Conservation (phyloP, 345 rosid genomes). For the Punica granatum region DNA sequence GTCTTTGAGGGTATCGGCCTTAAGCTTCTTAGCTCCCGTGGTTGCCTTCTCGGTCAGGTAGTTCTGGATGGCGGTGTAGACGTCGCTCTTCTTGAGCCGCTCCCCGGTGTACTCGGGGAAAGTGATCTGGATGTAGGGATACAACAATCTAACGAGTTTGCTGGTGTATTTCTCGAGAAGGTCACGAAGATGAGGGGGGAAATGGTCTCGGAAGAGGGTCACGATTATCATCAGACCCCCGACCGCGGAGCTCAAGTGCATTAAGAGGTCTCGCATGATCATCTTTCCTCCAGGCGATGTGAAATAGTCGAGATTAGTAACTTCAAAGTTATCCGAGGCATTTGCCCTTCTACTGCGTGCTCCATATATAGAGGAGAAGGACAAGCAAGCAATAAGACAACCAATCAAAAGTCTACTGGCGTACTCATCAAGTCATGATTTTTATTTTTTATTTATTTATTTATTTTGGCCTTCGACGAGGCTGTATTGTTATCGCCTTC, state of each 20-base stretch:
- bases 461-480: no score
- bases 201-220: conserved; percentile 35
- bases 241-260: conserved; percentile 24
- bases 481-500: no score
- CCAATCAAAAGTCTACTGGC: no score
- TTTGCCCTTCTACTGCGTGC: no score
- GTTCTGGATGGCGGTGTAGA: conserved; percentile 39
- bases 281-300: neutral
- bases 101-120: conserved; percentile 42
- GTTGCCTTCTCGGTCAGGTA: conserved; percentile 41
- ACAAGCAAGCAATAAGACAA: no score
- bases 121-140: conserved; percentile 44
- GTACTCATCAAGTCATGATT: no score
- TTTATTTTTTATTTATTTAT: no score
- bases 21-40: conserved; percentile 36
- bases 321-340: no score
- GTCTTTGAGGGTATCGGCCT: conserved; percentile 33
- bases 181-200: conserved; percentile 34
- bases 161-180: conserved; percentile 21
- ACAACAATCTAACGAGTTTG: conserved; percentile 21
- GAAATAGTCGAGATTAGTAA: no score
- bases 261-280: neutral
- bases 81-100: conserved; percentile 36
- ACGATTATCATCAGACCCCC: conserved; percentile 16
- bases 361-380: no score